Evolutionary conservation across 2,329 filamentous ascomycete species (phyloP).

Genomic region (Pseudogymnoascus sp.): DNA sequence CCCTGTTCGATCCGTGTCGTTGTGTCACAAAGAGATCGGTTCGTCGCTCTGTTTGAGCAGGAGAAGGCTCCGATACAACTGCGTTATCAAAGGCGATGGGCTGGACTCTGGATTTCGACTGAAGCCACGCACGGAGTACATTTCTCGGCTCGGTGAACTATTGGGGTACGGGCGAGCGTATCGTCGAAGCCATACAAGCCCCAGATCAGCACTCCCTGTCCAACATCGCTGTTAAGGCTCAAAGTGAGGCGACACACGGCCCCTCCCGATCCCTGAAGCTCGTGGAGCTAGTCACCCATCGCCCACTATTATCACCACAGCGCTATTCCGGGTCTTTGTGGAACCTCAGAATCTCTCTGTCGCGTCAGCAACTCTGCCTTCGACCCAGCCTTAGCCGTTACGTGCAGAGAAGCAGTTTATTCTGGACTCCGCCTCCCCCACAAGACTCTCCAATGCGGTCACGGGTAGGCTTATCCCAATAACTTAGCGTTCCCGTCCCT

Average conservation of each 20-base stretch:
- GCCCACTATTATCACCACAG: not conserved
- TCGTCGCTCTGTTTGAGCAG: not conserved
- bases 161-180: not conserved
- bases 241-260: slow-evolving; percentile 7
- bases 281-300: not conserved
- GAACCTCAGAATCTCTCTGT: not conserved
- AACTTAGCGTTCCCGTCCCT: not conserved
- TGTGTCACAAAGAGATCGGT: not conserved
- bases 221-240: not conserved
- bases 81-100: not conserved
- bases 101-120: not conserved
- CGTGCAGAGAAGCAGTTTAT: not conserved
- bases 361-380: slow-evolving; percentile 1
- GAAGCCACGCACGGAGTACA: not conserved
- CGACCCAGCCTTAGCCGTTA: not conserved
- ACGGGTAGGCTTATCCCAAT: not conserved
- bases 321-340: not conserved
- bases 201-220: slow-evolving; percentile 1
- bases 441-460: not conserved
- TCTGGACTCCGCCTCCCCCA: not conserved
- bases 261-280: slow-evolving; percentile 6
- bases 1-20: not conserved
- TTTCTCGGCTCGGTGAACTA: not conserved
- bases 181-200: not conserved
- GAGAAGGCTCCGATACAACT: not conserved